Conservation (phyloP, 2,329 filamentous ascomycete genomes). For the Phialocephala subalpina region DNA sequence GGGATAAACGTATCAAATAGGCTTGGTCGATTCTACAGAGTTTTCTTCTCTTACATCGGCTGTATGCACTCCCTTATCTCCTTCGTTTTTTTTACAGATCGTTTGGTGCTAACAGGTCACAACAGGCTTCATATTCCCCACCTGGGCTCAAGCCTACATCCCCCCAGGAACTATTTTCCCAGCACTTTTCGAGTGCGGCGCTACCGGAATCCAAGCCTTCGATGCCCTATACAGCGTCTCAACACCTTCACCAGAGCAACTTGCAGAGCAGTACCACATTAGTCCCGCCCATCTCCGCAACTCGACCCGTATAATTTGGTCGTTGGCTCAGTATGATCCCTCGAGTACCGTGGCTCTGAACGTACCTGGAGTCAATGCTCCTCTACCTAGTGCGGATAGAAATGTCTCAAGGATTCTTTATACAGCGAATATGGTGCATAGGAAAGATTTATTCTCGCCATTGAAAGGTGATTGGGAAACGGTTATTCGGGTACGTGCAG, state of each 20-base stretch:
- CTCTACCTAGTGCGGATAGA: background rate
- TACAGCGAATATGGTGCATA: background rate
- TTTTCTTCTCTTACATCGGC: no score
- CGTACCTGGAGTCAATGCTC: background rate
- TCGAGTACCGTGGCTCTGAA: background rate
- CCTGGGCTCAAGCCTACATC: background rate
- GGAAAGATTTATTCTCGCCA: background rate
- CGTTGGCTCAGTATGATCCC: slow-evolving; percentile 1
- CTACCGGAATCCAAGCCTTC: background rate
- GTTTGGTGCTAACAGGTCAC: background rate
- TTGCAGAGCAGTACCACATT: background rate
- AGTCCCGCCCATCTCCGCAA: background rate
- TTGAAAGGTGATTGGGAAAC: background rate
- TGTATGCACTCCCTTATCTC: no score
- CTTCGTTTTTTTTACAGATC: background rate
- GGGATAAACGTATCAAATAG: no score
- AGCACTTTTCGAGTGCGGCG: background rate
- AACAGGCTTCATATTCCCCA: background rate
- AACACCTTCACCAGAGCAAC: background rate
- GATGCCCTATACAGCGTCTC: background rate
- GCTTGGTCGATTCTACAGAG: no score
- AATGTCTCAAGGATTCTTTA: background rate
- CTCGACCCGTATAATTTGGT: background rate
- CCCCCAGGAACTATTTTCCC: slow-evolving; percentile 2
- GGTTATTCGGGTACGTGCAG: background rate